Conservation (phyloP, 1,139 yeast genomes). For the Hansenula sp. region DNA sequence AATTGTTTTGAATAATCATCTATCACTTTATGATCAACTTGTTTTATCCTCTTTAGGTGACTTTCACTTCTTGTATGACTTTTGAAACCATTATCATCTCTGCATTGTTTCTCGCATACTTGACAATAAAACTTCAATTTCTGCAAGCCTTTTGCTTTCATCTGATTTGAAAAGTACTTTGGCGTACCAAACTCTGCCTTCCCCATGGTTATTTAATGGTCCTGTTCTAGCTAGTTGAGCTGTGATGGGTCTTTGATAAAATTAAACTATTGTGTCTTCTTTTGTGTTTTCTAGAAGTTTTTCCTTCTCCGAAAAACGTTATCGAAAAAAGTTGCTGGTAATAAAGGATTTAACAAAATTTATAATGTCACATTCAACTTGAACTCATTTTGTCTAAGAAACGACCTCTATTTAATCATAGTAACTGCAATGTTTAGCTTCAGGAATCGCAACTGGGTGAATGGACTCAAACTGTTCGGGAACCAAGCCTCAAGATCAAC, state of each 20-base stretch:
- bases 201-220: slow-evolving; percentile 33
- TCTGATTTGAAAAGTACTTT: slow-evolving; percentile 72
- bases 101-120: slow-evolving; percentile 85
- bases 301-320: neutral
- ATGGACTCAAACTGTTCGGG: neutral
- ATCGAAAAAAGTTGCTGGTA: too few relatives aligned
- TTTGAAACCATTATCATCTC: slow-evolving; percentile 93
- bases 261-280: neutral
- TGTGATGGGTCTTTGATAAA: too few relatives aligned
- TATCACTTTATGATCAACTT: slow-evolving; percentile 43
- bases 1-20: slow-evolving; percentile 60
- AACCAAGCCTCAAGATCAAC: neutral
- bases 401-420: too few relatives aligned
- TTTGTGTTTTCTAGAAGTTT: neutral
- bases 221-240: too few relatives aligned
- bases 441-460: neutral
- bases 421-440: neutral
- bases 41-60: slow-evolving; percentile 58
- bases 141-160: slow-evolving; percentile 83
- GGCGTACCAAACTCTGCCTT: slow-evolving; percentile 78
- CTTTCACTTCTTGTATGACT: slow-evolving; percentile 79
- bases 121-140: slow-evolving; percentile 88
- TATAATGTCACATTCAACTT: too few relatives aligned
- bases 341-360: too few relatives aligned
- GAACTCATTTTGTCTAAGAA: too few relatives aligned